These are phyloP conservation scores for Fusarium mundagurra DNA, from an alignment of 2,329 filamentous ascomycete genomes.

Conservation along the genomic window DNA sequence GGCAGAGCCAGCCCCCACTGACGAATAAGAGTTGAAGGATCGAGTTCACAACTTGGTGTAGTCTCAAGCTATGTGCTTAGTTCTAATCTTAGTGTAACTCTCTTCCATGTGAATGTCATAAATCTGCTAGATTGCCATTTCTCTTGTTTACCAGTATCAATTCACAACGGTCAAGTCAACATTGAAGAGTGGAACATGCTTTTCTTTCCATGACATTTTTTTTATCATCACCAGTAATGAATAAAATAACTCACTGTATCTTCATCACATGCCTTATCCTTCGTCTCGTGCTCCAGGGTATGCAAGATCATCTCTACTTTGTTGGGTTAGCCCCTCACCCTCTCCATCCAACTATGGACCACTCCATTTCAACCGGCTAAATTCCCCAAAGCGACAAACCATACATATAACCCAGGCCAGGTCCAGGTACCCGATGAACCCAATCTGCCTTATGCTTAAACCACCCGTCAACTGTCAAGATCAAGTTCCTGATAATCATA, in stretches of 20 bases:
- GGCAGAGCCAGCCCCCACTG: neutral
- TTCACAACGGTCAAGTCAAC: too few species aligned
- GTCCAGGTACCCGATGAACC: neutral
- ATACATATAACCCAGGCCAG: neutral
- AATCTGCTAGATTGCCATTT: too few species aligned
- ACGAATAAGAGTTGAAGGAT: neutral
- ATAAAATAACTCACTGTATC: neutral
- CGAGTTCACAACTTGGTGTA: neutral
- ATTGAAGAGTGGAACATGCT: too few species aligned
- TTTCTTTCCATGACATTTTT: too few species aligned
- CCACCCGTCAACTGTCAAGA: neutral
- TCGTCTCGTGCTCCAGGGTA: neutral
- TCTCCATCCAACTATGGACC: neutral
- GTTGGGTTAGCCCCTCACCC: constrained; percentile 3
- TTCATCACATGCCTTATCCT: too few species aligned
- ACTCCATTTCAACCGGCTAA: neutral
- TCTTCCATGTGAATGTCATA: fast-evolving
- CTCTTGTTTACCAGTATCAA: too few species aligned
- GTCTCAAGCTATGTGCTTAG: neutral
- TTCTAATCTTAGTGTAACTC: fast-evolving
- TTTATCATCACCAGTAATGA: too few species aligned
- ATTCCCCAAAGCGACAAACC: neutral
- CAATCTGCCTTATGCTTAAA: neutral
- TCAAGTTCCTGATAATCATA: constrained; percentile 8
- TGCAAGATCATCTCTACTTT: neutral